Evolutionary conservation across 768 basidiomycete species (phyloP).

Genomic region (Lanmaoa rubissima): DNA sequence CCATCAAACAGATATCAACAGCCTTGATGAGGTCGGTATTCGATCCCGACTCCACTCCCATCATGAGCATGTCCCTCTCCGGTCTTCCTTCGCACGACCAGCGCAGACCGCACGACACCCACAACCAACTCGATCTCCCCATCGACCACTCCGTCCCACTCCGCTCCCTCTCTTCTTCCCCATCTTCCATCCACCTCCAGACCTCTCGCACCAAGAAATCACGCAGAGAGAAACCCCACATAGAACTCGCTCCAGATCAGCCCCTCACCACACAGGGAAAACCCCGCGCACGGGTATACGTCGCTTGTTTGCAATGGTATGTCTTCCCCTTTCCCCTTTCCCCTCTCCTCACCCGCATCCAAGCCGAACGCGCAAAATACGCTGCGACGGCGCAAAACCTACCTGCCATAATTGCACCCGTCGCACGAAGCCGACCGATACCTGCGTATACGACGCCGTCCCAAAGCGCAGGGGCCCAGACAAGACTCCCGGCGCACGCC

Average conservation of each 20-base stretch:
- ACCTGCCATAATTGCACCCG: slow-evolving; percentile 70
- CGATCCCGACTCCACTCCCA: slow-evolving; percentile 2
- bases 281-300: slow-evolving; percentile 69
- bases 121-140: background rate
- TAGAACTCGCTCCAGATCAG: slow-evolving; percentile 72
- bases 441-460: slow-evolving; percentile 65
- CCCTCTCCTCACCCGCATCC: slow-evolving; percentile 2
- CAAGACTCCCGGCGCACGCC: slow-evolving; percentile 75
- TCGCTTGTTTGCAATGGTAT: slow-evolving; percentile 78
- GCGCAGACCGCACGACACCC: background rate
- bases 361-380: slow-evolving; percentile 76
- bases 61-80: slow-evolving; percentile 23
- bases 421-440: slow-evolving; percentile 41
- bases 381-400: slow-evolving; percentile 81
- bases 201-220: slow-evolving; percentile 32
- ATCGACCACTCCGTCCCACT: background rate
- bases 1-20: slow-evolving; percentile 23
- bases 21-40: background rate
- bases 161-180: background rate
- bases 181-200: background rate
- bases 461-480: slow-evolving; percentile 83
- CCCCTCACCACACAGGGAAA: slow-evolving; percentile 82
- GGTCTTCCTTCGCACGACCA: background rate
- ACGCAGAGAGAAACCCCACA: slow-evolving; percentile 55
- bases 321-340: slow-evolving; percentile 8